Conservation (phyloP, 1,284 basidiomycete species). For the Rhizoctonia solani region DNA sequence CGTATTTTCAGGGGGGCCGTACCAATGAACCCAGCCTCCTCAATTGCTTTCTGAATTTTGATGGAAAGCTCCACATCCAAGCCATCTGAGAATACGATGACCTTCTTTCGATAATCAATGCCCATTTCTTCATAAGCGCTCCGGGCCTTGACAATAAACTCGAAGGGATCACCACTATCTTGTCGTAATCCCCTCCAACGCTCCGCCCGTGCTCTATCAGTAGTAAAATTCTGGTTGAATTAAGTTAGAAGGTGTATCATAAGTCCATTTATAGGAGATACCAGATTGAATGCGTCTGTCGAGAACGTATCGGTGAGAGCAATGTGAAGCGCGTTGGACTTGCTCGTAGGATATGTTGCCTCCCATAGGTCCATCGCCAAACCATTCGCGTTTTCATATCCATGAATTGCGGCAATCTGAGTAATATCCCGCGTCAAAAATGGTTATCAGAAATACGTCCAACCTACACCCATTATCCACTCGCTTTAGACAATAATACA, state of each 20-base stretch:
- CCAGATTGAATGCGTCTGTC: slow-evolving; percentile 79
- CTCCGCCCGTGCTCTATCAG: slow-evolving; percentile 61
- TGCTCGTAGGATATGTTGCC: slow-evolving; percentile 62
- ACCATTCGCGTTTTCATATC: slow-evolving; percentile 77
- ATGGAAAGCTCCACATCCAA: slow-evolving; percentile 74
- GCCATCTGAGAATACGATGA: slow-evolving; percentile 82
- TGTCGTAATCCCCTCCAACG: slow-evolving; percentile 86
- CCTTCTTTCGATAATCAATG: slow-evolving; percentile 66
- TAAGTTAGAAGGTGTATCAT: background rate
- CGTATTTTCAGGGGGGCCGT: background rate
- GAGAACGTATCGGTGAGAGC: slow-evolving; percentile 95
- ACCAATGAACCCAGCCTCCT: slow-evolving; percentile 74
- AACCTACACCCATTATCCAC: slow-evolving; percentile 91
- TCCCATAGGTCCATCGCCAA: slow-evolving; percentile 85
- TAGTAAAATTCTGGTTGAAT: slow-evolving; percentile 50
- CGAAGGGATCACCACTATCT: slow-evolving; percentile 86
- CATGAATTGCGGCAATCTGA: slow-evolving; percentile 77
- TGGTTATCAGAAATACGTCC: background rate
- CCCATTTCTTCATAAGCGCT: slow-evolving; percentile 68
- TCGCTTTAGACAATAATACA: slow-evolving; percentile 56
- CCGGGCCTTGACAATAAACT: slow-evolving; percentile 73
- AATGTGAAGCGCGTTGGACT: slow-evolving; percentile 58
- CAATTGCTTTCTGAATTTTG: slow-evolving; percentile 68
- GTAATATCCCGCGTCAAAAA: background rate
- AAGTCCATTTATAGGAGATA: slow-evolving; percentile 41